A percentile compares a stretch with the other conserved stretches of the same genome.
phyloP scores from a whole-genome alignment of 371 early-diverging fungal genomes.

The Syncephalastrum contaminatum region DNA sequence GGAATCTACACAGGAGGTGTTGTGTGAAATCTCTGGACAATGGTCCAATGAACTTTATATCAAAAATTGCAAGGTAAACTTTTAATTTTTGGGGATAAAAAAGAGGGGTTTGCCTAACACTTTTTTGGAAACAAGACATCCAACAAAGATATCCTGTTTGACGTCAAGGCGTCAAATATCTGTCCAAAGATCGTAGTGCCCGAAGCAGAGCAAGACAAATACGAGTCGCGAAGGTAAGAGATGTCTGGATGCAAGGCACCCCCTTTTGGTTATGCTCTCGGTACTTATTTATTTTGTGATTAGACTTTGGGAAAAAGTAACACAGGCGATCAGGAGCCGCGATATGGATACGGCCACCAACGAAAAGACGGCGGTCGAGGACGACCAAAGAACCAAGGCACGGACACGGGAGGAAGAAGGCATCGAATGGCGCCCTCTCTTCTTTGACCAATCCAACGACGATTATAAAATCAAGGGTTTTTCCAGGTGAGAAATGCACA shows the following conservation, averaged over 20 bases:
- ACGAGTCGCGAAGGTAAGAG: conserved; percentile 75
- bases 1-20: conserved; percentile 72
- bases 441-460: conserved; percentile 43
- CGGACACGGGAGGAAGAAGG: conserved; percentile 59
- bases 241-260: not conserved
- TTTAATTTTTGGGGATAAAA: not conserved
- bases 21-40: conserved; percentile 81
- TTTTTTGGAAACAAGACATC: conserved; percentile 12
- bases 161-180: conserved; percentile 60
- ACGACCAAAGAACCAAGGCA: conserved; percentile 69
- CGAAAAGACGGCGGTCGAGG: conserved; percentile 83
- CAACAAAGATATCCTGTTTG: conserved; percentile 63
- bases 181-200: conserved; percentile 69
- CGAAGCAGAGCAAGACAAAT: conserved; percentile 73
- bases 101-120: not conserved
- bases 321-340: conserved; percentile 64
- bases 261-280: not conserved
- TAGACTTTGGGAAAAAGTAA: conserved; percentile 73
- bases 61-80: conserved; percentile 25
- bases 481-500: conserved; percentile 13
- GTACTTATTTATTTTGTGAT: not conserved
- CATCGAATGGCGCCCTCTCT: conserved; percentile 48
- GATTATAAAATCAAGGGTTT: conserved; percentile 24
- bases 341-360: conserved; percentile 77
- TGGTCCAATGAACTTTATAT: conserved; percentile 81